Base-by-base conservation (phyloP, 495 filamentous ascomycete species). In the Penicillium paxilli region DNA sequence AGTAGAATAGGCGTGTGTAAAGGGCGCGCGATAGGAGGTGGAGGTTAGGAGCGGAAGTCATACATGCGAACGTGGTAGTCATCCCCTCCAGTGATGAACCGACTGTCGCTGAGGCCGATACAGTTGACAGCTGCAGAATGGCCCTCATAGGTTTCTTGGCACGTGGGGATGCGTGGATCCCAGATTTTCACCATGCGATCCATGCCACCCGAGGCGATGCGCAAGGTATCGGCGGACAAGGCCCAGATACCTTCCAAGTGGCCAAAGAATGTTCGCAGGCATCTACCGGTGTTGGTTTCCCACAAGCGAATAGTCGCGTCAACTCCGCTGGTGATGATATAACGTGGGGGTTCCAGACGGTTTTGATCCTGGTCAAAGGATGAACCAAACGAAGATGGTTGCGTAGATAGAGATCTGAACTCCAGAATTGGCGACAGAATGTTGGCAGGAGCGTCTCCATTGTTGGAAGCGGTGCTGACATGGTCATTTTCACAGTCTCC, bases 181-280 rank as follows among this genome's bases (percentile, higher is more conserved):
- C 95, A 98, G 32, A 95, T 87, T 68, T 97, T 97, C 68, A 96
- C 88, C 85, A 92, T 97, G 32, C 88, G 84, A 71, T 99, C 94
- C 69, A 97, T 87, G 28, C 89, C 87, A 10, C 92, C 94, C 48
- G 87, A 89, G 28, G 97, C 90, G 24, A 96, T 83, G 14, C 94
- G 84, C 28, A 99, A 76, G 0, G 89, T 91, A 66, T 99, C 95
- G 2, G 90, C 95, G 1, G 90, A 92, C 5, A 99, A 80, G 9
- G 89, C 88, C 94, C 94, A 99, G 20, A 99, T 86, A 21, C 94
- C 94, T 67, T 98, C 94, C 20, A 99, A 76, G 58, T 99, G 94
- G 0, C 94, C 94, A 55, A 98, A 99, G 72, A 96, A 93, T 4
- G 91, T 97, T 47, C 89, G 89, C 9, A 96, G 74, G 63, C 90